phyloP scores from a whole-genome alignment of 192 early-diverging fungal species.

The Mortierella alpina region DNA sequence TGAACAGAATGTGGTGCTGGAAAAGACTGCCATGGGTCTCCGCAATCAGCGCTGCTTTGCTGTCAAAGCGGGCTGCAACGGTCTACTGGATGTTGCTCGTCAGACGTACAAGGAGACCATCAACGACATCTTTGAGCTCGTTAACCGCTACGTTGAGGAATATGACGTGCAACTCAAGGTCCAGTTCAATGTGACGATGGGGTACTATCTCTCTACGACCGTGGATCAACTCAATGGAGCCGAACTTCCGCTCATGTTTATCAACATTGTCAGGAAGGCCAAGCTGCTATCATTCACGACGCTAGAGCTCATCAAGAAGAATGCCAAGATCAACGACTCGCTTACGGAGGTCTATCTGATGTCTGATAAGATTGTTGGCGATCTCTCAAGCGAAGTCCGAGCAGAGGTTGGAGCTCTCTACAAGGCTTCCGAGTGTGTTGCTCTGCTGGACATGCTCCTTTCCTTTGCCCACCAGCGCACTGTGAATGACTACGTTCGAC shows the following conservation, averaged over 20 bases:
- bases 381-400: slow-evolving; percentile 64
- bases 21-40: slow-evolving; percentile 80
- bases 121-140: slow-evolving; percentile 76
- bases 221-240: slow-evolving; percentile 54
- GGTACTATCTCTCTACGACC: slow-evolving; percentile 69
- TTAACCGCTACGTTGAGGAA: slow-evolving; percentile 61
- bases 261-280: slow-evolving; percentile 77
- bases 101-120: slow-evolving; percentile 83
- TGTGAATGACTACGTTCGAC: slow-evolving; percentile 69
- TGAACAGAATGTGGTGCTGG: slow-evolving; percentile 73
- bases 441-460: slow-evolving; percentile 79
- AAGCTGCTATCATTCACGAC: slow-evolving; percentile 78
- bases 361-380: slow-evolving; percentile 75
- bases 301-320: slow-evolving; percentile 82
- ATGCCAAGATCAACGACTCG: slow-evolving; percentile 84
- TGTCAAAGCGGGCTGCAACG: slow-evolving; percentile 84
- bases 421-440: slow-evolving; percentile 79
- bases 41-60: slow-evolving; percentile 90
- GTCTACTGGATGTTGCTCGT: slow-evolving; percentile 87
- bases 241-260: slow-evolving; percentile 73
- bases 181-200: slow-evolving; percentile 67
- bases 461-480: slow-evolving; percentile 80
- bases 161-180: slow-evolving; percentile 74
- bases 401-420: slow-evolving; percentile 73
- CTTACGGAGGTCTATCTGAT: slow-evolving; percentile 85